Base-by-base conservation (phyloP, 139 green algal species). In the Chlamydomonas urium region DNA sequence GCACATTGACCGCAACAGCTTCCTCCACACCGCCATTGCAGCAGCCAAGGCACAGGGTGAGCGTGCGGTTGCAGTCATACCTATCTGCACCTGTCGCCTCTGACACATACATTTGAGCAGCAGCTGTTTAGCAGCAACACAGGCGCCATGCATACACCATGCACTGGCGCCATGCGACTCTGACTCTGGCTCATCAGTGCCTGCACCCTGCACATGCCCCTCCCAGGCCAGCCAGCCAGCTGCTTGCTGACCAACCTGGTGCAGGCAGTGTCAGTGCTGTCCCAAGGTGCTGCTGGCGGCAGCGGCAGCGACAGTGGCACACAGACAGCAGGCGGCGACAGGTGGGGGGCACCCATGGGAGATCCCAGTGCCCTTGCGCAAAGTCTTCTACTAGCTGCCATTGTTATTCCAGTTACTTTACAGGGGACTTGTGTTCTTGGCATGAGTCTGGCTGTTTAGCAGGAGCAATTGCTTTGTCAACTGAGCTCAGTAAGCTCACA, bases 241-340 rank as follows among this genome's bases (percentile, higher is more conserved):
- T 71, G 71, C 71, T 56, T 71, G 42, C 42, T 82, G 28, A 32
- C 79, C 33, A 66, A 75, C 36, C 72, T 82, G 3, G 4, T 82
- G 1, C 48, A 70, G 3, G 77, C 77, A 2, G 66, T 82, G 34
- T 63, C 71, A 0, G 70, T 79, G 59, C 60, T 67, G 21, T 42
- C 26, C 33, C 50, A 26, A 19, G 57, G 4, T 19, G 23, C 14
- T 14, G 47, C 48, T 3, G 61, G 57, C 1, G 67, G 59, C 1
- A 66, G 57, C 3, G 76, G 77, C 2, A 65, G 28, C 47, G 77
- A 73, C 36, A 73, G 38, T 6, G 68, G 47, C 61, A 75, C 77
- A 0, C 66, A 79, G 53, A 76, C 77, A 29, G 24, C 68, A 10
- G 50, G 63, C 0, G 71, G 71, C 24, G 76, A 82, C 50, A 71